These are phyloP conservation scores for Zygoascus flipseniorum DNA, from an alignment of 805 yeast genomes.

Conservation along the genomic window DNA sequence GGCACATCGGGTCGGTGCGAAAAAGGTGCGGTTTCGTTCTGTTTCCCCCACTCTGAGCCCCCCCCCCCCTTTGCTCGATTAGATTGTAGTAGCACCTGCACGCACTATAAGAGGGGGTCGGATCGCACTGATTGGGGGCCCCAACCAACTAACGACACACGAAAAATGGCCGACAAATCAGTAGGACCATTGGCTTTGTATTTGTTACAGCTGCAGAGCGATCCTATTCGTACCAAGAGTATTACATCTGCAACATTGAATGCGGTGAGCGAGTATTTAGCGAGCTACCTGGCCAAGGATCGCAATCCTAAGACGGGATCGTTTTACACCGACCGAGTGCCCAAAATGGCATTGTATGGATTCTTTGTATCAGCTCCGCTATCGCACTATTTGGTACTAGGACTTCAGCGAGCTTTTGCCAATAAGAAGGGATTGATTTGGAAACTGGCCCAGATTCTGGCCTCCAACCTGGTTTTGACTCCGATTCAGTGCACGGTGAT, in stretches of 20 bases:
- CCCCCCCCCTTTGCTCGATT: no score
- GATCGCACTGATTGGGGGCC: no score
- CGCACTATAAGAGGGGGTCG: no score
- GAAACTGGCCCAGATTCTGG: constrained; percentile 29
- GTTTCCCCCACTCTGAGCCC: no score
- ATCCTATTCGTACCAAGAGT: constrained; percentile 30
- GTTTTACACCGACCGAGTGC: constrained; percentile 28
- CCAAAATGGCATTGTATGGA: constrained; percentile 33
- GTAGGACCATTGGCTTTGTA: constrained; percentile 9
- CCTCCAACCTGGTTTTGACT: constrained; percentile 26
- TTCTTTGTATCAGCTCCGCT: constrained; percentile 30
- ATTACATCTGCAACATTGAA: constrained; percentile 30
- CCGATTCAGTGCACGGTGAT: constrained; percentile 28
- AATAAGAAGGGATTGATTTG: constrained; percentile 22
- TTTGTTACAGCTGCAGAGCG: constrained; percentile 20
- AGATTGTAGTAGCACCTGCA: no score
- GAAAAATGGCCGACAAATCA: neutral
- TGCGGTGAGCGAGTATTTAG: constrained; percentile 28
- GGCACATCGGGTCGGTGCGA: no score
- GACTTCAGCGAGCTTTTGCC: constrained; percentile 29
- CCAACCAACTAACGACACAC: no score
- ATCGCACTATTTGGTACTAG: constrained; percentile 27
- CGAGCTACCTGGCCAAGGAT: constrained; percentile 30
- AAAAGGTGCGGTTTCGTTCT: no score
- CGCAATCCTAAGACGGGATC: constrained; percentile 27